Conservation (phyloP, 768 basidiomycete species). For the Naganishia kalamii region DNA sequence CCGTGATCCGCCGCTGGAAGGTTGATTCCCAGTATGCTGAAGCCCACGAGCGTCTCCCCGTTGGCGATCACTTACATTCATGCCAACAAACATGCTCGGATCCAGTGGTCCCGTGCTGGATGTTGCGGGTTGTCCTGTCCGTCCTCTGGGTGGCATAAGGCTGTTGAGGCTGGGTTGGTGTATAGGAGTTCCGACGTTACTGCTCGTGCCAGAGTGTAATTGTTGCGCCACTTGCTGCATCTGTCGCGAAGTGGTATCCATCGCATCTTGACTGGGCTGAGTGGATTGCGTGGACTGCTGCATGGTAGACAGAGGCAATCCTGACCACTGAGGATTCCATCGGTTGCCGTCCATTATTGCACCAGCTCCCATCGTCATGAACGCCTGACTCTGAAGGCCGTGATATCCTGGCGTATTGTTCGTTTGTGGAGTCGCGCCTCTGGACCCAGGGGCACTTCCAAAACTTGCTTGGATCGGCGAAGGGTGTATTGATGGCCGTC, state of each 20-base stretch:
- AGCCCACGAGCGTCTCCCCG: background rate
- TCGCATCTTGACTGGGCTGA: background rate
- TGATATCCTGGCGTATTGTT: background rate
- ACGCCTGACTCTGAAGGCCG: background rate
- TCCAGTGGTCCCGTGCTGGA: background rate
- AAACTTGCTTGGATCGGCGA: constrained; percentile 3
- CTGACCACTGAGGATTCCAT: background rate
- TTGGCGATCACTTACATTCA: background rate
- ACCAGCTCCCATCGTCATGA: background rate
- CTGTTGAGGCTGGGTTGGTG: constrained; percentile 17
- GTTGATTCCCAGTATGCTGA: background rate
- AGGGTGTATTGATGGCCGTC: background rate
- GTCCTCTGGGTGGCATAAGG: background rate
- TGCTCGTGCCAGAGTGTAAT: background rate
- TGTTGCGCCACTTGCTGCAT: background rate
- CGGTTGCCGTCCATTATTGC: background rate
- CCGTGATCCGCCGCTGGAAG: background rate
- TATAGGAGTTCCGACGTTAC: constrained; percentile 3
- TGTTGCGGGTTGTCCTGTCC: background rate
- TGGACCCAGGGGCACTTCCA: background rate
- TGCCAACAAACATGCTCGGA: constrained; percentile 4
- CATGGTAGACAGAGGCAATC: background rate
- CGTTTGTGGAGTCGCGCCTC: background rate
- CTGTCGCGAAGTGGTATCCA: background rate
- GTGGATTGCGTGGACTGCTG: background rate